Evolutionary conservation across 1,139 yeast species (phyloP).

Genomic region (Yamadazyma oceani): DNA sequence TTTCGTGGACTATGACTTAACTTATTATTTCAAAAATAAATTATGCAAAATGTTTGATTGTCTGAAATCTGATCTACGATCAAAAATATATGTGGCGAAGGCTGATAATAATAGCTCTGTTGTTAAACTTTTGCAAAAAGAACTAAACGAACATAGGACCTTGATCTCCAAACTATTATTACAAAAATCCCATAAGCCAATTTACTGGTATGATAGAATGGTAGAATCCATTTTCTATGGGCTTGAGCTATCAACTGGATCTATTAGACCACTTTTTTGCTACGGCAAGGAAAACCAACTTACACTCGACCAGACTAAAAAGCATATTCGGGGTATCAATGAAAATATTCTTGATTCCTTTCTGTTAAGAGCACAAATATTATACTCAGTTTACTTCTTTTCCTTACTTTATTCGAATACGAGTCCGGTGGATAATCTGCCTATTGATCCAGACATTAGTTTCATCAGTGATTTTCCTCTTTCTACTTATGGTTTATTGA

Average conservation of each 20-base stretch:
- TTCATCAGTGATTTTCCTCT: background rate
- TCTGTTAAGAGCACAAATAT: conserved; percentile 24
- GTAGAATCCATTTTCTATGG: conserved; percentile 33
- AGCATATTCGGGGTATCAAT: conserved; percentile 8
- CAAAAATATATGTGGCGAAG: background rate
- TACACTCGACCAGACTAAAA: conserved; percentile 19
- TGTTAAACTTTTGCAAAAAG: conserved; percentile 1
- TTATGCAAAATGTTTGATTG: conserved; percentile 2
- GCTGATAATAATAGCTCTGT: background rate
- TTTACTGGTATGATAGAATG: conserved; percentile 34
- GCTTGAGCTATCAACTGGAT: conserved; percentile 14
- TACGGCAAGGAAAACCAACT: conserved; percentile 27
- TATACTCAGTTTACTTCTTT: conserved; percentile 22
- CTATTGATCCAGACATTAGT: conserved; percentile 2
- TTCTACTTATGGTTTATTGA: conserved; percentile 3
- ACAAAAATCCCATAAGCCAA: conserved; percentile 10
- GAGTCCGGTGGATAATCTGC: conserved; percentile 1
- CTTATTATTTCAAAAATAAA: conserved; percentile 11
- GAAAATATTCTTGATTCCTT: conserved; percentile 5
- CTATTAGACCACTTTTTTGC: conserved; percentile 26
- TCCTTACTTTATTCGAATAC: conserved; percentile 15
- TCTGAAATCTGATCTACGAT: background rate
- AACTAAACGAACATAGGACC: conserved; percentile 1
- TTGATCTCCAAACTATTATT: conserved; percentile 5
- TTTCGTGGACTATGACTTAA: conserved; percentile 22